These are phyloP conservation scores for Penicillium oxalicum DNA, from an alignment of 2,329 filamentous ascomycete genomes.

Conservation along the genomic window DNA sequence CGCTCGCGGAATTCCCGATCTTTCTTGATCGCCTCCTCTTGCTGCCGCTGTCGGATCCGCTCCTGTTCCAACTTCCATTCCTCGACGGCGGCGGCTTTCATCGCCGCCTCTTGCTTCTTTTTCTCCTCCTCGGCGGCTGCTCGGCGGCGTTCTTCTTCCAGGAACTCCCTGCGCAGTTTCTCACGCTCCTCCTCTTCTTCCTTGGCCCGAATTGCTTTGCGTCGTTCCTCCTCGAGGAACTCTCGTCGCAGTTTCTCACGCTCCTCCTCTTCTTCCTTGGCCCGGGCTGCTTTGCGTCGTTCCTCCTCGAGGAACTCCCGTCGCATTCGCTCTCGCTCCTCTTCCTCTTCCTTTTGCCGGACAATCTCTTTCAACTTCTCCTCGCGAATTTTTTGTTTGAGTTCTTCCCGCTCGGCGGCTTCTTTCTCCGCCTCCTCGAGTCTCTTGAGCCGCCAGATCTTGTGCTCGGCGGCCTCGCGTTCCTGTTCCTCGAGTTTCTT, in stretches of 20 bases:
- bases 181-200: slow-evolving; percentile 45
- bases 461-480: slow-evolving; percentile 26
- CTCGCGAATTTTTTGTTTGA: slow-evolving; percentile 25
- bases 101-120: slow-evolving; percentile 25
- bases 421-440: slow-evolving; percentile 28
- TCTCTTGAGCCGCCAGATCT: slow-evolving; percentile 13
- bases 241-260: slow-evolving; percentile 37
- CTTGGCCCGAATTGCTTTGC: slow-evolving; percentile 34
- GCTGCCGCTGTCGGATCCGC: slow-evolving; percentile 22
- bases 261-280: slow-evolving; percentile 41
- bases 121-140: slow-evolving; percentile 31
- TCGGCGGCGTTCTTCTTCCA: slow-evolving; percentile 42
- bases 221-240: slow-evolving; percentile 40
- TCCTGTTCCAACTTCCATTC: slow-evolving; percentile 33
- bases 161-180: slow-evolving; percentile 27
- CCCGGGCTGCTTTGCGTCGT: slow-evolving; percentile 26
- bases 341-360: slow-evolving; percentile 33
- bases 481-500: slow-evolving; percentile 25
- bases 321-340: slow-evolving; percentile 12
- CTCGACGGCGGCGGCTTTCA: slow-evolving; percentile 39
- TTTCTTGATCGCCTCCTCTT: slow-evolving; percentile 28
- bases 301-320: slow-evolving; percentile 7
- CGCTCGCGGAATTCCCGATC: slow-evolving; percentile 33
- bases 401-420: slow-evolving; percentile 30
- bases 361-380: slow-evolving; percentile 29